Evolutionary conservation across 2,329 filamentous ascomycete species (phyloP).

Genomic region (Apiospora kogelbergensis): DNA sequence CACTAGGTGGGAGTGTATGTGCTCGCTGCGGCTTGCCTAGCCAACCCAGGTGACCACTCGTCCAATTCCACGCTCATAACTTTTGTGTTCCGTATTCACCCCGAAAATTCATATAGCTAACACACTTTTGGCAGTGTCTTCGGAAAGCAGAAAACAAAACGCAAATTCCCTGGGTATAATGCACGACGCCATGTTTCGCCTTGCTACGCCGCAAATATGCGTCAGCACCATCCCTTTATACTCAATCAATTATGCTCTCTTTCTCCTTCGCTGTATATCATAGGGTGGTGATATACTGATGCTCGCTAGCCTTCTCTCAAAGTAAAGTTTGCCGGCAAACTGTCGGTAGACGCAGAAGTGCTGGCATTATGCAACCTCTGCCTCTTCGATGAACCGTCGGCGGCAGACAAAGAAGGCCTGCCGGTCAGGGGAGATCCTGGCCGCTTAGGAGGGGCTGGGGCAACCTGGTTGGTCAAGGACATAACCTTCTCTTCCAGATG

Average conservation of each 20-base stretch:
- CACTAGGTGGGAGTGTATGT: background rate
- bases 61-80: background rate
- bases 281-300: background rate
- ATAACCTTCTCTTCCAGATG: background rate
- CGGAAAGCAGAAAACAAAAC: background rate
- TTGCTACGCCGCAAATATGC: background rate
- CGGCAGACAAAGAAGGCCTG: background rate
- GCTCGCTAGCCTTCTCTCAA: background rate
- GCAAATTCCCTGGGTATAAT: constrained; percentile 1
- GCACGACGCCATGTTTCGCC: background rate
- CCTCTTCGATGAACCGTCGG: background rate
- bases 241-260: too few relatives aligned
- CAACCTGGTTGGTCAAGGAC: background rate
- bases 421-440: background rate
- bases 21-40: too few relatives aligned
- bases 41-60: too few relatives aligned
- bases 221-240: background rate
- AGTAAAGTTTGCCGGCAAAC: background rate
- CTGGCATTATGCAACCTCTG: background rate
- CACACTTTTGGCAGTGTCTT: background rate
- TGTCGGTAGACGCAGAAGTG: background rate
- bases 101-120: background rate
- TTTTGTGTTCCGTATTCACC: background rate
- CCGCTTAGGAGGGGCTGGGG: background rate
- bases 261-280: too few relatives aligned